Evolutionary conservation across 331 rosid genomes (phyloP), one percentile per base, ranked within the genome.

Genomic region (Stylosanthes scabra): DNA sequence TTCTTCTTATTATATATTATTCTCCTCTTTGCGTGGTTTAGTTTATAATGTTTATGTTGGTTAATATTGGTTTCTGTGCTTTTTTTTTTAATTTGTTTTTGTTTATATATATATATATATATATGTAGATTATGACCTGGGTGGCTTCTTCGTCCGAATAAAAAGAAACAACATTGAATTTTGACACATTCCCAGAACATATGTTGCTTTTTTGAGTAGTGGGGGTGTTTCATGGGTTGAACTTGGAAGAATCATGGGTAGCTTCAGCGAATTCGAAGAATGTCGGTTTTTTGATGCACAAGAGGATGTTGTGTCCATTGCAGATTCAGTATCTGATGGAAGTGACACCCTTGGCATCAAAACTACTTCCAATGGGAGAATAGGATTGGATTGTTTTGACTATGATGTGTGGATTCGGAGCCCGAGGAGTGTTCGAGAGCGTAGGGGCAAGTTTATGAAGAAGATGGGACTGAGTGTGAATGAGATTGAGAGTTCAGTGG

Each of bases 151-250:
- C 78, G 76, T 78, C 80, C 70, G 85, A 78, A 75, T 88, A 81
- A 54, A 79, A 74, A 44, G n/a, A 11, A 47, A 49, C 12, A 13
- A 13, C 2, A 44, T 68, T 68, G 75, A 81, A 79, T 78, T 81
- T 83, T 81, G 79, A 78, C 73, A 45, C 84, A 64, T 85, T 83
- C 80, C 74, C 68, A 66, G 81, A 63, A 81, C 77, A 34, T 87
- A 84, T 90, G 88, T 69, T 83, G 90, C 72, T 81, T 72, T 71
- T 52, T 70, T 88, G 93, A 89, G 39, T 34, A 6, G 39, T 34
- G 82, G 88, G 86, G 74, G 75, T 78, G 15, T 86, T 86, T 88
- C 84, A 92, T 95, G 99, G 98, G 92, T 87, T 91, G 97, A 91
- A 82, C 88, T 80, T 20, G 25, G 25, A 74, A 75, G 69, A 60